Evolutionary conservation across 371 early-diverging fungal genomes (phyloP).

Genomic region (Syncephalastrum monosporum): DNA sequence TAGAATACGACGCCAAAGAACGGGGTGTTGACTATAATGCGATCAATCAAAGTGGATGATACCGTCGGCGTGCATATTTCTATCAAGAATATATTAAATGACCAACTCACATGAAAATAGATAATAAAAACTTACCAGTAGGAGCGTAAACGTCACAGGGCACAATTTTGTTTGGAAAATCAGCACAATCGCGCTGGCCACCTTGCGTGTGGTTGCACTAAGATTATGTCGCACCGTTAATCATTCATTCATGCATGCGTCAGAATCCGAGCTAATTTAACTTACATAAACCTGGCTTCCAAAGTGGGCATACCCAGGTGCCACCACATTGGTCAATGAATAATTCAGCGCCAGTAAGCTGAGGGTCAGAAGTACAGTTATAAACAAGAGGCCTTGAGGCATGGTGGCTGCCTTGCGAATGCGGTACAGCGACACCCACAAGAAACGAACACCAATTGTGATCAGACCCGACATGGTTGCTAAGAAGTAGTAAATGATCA

Average conservation of each 20-base stretch:
- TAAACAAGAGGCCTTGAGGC: conserved; percentile 62
- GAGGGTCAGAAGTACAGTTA: conserved; percentile 52
- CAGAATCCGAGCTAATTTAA: conserved; percentile 1
- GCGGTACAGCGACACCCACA: conserved; percentile 60
- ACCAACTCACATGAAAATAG: not conserved
- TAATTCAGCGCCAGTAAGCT: conserved; percentile 62
- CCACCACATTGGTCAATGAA: conserved; percentile 56
- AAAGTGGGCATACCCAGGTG: conserved; percentile 70
- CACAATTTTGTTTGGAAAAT: conserved; percentile 49
- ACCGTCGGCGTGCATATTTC: conserved; percentile 67
- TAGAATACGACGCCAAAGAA: conserved; percentile 55
- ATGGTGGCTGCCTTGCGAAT: conserved; percentile 54
- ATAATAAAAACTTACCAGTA: conserved; percentile 27
- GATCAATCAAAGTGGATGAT: conserved; percentile 53
- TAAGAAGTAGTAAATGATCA: conserved; percentile 63
- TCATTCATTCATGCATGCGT: not conserved
- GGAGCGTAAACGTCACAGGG: conserved; percentile 65
- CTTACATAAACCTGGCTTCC: conserved; percentile 69
- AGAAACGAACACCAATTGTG: conserved; percentile 59
- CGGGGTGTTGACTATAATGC: conserved; percentile 55
- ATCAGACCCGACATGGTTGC: conserved; percentile 62
- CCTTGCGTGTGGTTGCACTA: conserved; percentile 61
- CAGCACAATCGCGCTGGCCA: conserved; percentile 44
- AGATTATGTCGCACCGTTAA: not conserved
- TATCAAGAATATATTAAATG: conserved; percentile 1